Base-by-base conservation (phyloP, 176 grass and related monocot species). In the Carex scoparia region DNA sequence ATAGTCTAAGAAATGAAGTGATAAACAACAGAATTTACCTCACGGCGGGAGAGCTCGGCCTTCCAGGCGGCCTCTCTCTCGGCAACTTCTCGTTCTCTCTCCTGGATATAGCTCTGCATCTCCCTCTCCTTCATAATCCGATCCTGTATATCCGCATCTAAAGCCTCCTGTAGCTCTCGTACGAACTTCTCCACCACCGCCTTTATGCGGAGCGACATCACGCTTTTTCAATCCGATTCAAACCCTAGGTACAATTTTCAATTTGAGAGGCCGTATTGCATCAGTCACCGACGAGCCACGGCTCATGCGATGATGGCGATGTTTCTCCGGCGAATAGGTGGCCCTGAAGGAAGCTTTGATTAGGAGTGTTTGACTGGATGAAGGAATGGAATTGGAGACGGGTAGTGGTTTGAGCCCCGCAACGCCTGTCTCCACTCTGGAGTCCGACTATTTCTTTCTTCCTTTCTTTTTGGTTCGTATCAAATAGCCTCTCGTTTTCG, bases 61-160 rank as follows among this genome's bases (percentile, higher is more conserved):
- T 99, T 99, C 93, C 96, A 99, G 19, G 96, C 93, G 37, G 96
- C 93, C 87, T 99, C 96, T 70, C 96, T 62, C 88, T 99, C 96
- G 80, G 96, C 91, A 86, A 99, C 96, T 90, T 99, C 96, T 68
- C 96, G 91, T 86, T 99, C 96, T 46, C 93, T 90, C 90, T 99
- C 93, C 90, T 99, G 81, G 87, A 99, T 99, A 87, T 99, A 99
- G 88, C 96, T 94, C 87, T 99, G 96, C 93, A 99, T 92, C 88
- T 99, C 93, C 32, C 91, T 85, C 91, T 99, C 93, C 93, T 94
- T 99, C 96, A 95, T 94, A 60, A 99, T 86, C 69, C 96, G 86
- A 87, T 99, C 96, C 85, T 99, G 90, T 57, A 99, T 95, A 77
- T 99, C 96, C 76, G 88, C 96, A 71, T 99, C 93, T 77, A 99